These are phyloP conservation scores for Lasiosphaeria miniovina DNA, from an alignment of 495 filamentous ascomycete species.

Conservation along the genomic window DNA sequence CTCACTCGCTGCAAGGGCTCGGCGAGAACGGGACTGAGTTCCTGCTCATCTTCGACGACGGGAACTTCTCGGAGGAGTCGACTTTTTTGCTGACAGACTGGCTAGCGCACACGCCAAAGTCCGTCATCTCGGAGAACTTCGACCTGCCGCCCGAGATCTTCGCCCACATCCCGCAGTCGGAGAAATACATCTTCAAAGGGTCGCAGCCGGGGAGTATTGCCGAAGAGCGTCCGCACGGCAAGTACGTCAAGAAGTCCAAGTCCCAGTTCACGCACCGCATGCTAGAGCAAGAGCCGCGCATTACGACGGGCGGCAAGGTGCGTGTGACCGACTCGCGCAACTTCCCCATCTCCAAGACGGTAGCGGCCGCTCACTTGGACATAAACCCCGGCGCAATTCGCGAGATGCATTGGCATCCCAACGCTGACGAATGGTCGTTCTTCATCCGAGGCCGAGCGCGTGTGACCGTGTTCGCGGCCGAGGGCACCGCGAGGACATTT, in stretches of 20 bases:
- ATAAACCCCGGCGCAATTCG: slow-evolving; percentile 57
- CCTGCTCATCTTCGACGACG: slow-evolving; percentile 67
- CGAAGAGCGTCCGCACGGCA: slow-evolving; percentile 43
- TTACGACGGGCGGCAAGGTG: slow-evolving; percentile 55
- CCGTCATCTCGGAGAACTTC: slow-evolving; percentile 65
- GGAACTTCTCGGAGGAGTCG: slow-evolving; percentile 66
- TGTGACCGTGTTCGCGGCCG: slow-evolving; percentile 50
- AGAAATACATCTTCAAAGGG: slow-evolving; percentile 71
- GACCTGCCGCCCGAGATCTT: slow-evolving; percentile 57
- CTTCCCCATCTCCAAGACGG: slow-evolving; percentile 61
- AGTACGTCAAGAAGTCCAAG: slow-evolving; percentile 55
- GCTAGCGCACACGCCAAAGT: slow-evolving; percentile 62
- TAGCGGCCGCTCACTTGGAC: slow-evolving; percentile 59
- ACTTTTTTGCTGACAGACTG: slow-evolving; percentile 68
- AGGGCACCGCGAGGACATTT: slow-evolving; percentile 47
- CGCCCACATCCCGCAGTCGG: slow-evolving; percentile 50
- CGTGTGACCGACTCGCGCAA: slow-evolving; percentile 64
- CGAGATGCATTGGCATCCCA: slow-evolving; percentile 61
- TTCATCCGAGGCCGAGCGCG: slow-evolving; percentile 50
- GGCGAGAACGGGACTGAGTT: slow-evolving; percentile 66
- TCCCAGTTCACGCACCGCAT: slow-evolving; percentile 60
- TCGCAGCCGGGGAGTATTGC: slow-evolving; percentile 45
- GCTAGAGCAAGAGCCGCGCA: slow-evolving; percentile 54
- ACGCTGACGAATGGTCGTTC: slow-evolving; percentile 57
- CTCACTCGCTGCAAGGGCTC: slow-evolving; percentile 67